Evolutionary conservation across 1,284 basidiomycete genomes (phyloP).

Genomic region (Ustilago xerochloae): DNA sequence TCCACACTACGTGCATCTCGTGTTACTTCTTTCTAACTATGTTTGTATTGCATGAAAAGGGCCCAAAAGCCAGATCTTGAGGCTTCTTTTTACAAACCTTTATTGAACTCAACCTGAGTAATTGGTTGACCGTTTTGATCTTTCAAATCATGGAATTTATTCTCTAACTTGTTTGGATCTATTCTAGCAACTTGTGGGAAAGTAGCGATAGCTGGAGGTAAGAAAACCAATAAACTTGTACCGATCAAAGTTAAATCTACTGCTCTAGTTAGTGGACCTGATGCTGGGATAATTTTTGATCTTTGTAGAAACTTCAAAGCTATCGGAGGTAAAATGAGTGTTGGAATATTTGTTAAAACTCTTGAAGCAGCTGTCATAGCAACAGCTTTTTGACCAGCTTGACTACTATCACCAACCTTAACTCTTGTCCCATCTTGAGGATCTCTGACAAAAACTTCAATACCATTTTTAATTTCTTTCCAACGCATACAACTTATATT

Average conservation of each 20-base stretch:
- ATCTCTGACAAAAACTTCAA: slow-evolving; percentile 70
- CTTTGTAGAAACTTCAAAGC: slow-evolving; percentile 70
- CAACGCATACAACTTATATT: slow-evolving; percentile 71
- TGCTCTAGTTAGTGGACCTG: slow-evolving; percentile 37
- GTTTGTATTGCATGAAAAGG: not conserved
- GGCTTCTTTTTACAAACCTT: slow-evolving; percentile 71
- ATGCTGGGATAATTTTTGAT: slow-evolving; percentile 38
- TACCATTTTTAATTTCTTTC: slow-evolving; percentile 73
- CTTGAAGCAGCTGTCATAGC: slow-evolving; percentile 71
- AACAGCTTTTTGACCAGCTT: slow-evolving; percentile 71
- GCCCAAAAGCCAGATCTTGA: no score
- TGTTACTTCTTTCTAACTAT: not conserved
- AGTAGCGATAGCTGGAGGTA: slow-evolving; percentile 73
- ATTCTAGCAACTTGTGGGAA: slow-evolving; percentile 72
- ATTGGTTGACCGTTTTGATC: slow-evolving; percentile 63
- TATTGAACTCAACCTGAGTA: slow-evolving; percentile 71
- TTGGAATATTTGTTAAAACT: slow-evolving; percentile 72
- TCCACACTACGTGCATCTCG: not conserved
- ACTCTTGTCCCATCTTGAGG: slow-evolving; percentile 55
- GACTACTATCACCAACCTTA: slow-evolving; percentile 70
- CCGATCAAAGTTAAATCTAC: slow-evolving; percentile 69
- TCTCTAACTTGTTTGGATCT: slow-evolving; percentile 69
- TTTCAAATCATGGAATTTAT: slow-evolving; percentile 67
- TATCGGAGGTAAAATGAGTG: slow-evolving; percentile 72
- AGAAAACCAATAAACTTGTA: slow-evolving; percentile 71